phyloP scores from a whole-genome alignment of 345 rosid species.

The Crucihimalaya himalaica region DNA sequence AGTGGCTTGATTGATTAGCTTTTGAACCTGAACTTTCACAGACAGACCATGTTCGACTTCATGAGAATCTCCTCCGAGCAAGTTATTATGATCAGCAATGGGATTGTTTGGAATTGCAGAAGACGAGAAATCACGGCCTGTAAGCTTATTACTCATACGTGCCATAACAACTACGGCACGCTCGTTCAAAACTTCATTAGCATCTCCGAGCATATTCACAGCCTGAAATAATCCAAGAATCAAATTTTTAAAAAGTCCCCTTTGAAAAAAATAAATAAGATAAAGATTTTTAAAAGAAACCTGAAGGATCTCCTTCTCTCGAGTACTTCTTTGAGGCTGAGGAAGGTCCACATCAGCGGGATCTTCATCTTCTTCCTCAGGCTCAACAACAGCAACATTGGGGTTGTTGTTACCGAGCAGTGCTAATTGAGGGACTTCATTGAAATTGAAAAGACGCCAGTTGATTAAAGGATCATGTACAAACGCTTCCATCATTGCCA shows the following conservation, averaged over 20 bases:
- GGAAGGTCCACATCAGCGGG: constrained; percentile 64
- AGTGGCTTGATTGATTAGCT: constrained; percentile 80
- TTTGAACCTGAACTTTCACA: constrained; percentile 94
- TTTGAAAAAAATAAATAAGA: background rate
- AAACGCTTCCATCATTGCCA: constrained; percentile 99
- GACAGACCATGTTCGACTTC: constrained; percentile 92
- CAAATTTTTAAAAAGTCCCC: background rate
- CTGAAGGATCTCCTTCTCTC: constrained; percentile 95
- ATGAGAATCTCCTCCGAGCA: constrained; percentile 74
- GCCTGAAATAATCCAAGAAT: constrained; percentile 55
- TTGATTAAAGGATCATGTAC: constrained; percentile 98
- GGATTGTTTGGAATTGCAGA: constrained; percentile 52
- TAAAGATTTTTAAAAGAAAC: constrained; percentile 40
- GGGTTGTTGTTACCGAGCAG: constrained; percentile 56
- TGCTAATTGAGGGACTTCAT: constrained; percentile 94
- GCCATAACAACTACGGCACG: constrained; percentile 95
- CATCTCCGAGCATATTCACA: constrained; percentile 95
- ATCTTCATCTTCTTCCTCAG: constrained; percentile 58
- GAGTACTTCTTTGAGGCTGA: constrained; percentile 91
- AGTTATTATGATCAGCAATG: constrained; percentile 67
- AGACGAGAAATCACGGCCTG: constrained; percentile 87
- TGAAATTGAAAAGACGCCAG: constrained; percentile 98
- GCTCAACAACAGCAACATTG: constrained; percentile 57
- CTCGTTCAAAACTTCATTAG: constrained; percentile 91
- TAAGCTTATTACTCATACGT: constrained; percentile 89